A percentile compares a stretch with the other conserved stretches of the same genome.
These are phyloP conservation scores for Colletotrichum sp. DNA, from an alignment of 2,329 filamentous ascomycete species.

Conservation along the genomic window DNA sequence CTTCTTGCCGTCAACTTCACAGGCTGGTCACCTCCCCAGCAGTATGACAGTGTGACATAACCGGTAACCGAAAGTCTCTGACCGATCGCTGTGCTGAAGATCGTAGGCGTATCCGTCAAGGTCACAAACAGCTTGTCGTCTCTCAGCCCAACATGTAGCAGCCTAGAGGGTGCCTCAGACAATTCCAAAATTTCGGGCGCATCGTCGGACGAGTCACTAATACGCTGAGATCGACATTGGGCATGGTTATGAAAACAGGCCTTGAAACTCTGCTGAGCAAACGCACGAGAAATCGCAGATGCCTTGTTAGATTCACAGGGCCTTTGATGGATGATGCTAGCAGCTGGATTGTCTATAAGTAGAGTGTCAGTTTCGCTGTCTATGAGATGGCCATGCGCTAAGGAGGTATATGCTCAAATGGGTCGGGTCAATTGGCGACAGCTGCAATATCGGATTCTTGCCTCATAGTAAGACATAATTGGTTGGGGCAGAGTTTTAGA, in stretches of 20 bases:
- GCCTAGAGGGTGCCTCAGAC: neutral
- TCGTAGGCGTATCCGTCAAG: neutral
- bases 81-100: neutral
- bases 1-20: neutral
- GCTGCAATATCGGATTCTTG: too few relatives aligned
- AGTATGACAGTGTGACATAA: neutral
- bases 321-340: neutral
- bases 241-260: neutral
- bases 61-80: neutral
- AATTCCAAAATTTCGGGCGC: neutral
- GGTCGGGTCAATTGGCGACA: neutral
- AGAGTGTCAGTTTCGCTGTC: neutral
- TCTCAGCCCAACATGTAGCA: neutral
- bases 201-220: neutral
- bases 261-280: neutral
- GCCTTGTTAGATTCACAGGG: neutral
- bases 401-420: too few relatives aligned
- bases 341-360: neutral
- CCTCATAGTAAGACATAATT: neutral
- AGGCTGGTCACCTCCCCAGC: neutral
- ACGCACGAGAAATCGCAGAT: neutral
- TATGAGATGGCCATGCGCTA: neutral
- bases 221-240: neutral
- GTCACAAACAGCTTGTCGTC: neutral
- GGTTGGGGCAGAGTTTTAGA: neutral